Percentiles rank a stretch among this genome's conserved stretches.
Evolutionary conservation across 148 eudicot genomes (phyloP).

Genomic region (Amaranthus hypochondriacus): DNA sequence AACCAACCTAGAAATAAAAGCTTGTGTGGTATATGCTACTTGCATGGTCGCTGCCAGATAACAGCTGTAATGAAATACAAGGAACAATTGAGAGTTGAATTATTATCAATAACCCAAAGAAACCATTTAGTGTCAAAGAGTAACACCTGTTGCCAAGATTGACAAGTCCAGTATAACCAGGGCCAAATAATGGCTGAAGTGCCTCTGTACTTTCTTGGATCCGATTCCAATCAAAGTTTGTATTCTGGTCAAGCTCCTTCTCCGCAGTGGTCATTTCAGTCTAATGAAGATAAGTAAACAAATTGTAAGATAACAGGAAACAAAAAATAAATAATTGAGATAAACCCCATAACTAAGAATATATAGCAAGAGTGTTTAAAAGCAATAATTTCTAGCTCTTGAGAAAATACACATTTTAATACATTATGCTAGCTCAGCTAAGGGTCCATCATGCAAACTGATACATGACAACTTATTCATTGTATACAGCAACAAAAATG

Average conservation of each 20-base stretch:
- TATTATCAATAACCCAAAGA: not conserved
- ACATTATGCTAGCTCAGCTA: not conserved
- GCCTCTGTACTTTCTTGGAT: conserved; percentile 93
- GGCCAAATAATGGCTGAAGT: conserved; percentile 80
- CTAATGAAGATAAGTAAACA: conserved; percentile 27
- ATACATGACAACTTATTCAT: too few relatives aligned
- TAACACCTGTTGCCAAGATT: conserved; percentile 94
- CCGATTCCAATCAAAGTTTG: conserved; percentile 95
- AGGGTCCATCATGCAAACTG: not conserved
- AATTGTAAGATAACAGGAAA: not conserved
- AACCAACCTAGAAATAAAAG: conserved; percentile 66
- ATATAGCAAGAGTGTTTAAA: not conserved
- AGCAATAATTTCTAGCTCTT: not conserved
- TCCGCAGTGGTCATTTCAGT: conserved; percentile 99
- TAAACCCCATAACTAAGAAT: not conserved
- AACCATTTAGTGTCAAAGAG: conserved; percentile 2
- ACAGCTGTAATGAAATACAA: conserved; percentile 51
- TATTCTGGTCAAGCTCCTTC: conserved; percentile 93
- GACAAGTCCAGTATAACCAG: conserved; percentile 91
- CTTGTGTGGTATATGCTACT: conserved; percentile 75
- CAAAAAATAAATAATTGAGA: not conserved
- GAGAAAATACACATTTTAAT: not conserved
- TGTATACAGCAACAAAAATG: not conserved
- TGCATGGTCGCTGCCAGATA: conserved; percentile 98
- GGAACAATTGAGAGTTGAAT: conserved; percentile 1